Evolutionary conservation across 306 rosid species (phyloP).

Genomic region (Fragaria ananassa): DNA sequence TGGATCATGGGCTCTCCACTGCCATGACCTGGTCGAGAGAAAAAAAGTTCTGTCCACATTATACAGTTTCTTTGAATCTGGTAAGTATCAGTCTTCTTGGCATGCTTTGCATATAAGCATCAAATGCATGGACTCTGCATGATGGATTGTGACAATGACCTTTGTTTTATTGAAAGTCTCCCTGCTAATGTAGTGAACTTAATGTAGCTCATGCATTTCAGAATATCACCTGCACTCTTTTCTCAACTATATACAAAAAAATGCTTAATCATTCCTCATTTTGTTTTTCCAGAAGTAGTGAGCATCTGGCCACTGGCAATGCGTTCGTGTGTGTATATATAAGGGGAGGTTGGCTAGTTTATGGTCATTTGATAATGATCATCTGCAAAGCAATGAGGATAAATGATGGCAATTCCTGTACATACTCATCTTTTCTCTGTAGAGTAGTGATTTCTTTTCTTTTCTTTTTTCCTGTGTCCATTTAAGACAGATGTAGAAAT

Average conservation of each 20-base stretch:
- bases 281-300: constrained; percentile 16
- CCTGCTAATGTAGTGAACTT: background rate
- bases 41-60: constrained; percentile 13
- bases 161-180: background rate
- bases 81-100: constrained; percentile 16
- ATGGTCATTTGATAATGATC: constrained; percentile 9
- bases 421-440: constrained; percentile 19
- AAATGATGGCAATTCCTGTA: constrained; percentile 29
- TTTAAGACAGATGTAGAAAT: constrained; percentile 22
- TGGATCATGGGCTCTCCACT: constrained; percentile 11
- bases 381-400: constrained; percentile 3
- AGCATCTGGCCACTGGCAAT: constrained; percentile 8
- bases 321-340: background rate
- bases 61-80: background rate
- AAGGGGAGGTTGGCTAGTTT: background rate
- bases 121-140: constrained; percentile 8
- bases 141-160: background rate
- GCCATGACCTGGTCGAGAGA: constrained; percentile 30
- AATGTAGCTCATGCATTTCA: background rate
- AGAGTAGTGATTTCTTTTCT: constrained; percentile 11
- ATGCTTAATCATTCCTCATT: background rate
- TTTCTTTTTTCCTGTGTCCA: constrained; percentile 2
- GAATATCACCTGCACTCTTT: background rate
- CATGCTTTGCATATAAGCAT: constrained; percentile 20
- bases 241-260: background rate